A percentile compares a stretch with the other conserved stretches of the same genome.
Conservation (phyloP, 192 early-diverging fungal species). For the Polychytrium aggregatum region DNA sequence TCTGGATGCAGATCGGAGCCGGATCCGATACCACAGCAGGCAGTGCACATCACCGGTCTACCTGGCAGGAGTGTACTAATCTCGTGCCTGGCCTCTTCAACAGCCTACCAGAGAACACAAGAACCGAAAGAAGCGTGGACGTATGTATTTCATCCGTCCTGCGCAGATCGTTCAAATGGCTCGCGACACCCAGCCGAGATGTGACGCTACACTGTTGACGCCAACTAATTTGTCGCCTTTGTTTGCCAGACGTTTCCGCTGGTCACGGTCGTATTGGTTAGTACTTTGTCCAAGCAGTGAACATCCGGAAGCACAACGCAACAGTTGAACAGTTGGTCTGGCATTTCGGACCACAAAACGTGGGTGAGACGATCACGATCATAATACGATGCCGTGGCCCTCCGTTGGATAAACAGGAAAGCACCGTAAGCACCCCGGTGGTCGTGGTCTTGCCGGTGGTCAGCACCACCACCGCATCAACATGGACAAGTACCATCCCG, state of each 20-base stretch:
- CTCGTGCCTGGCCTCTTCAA: too few species aligned
- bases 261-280: slow-evolving; percentile 98
- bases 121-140: slow-evolving; percentile 95
- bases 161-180: neutral
- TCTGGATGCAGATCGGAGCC: too few species aligned
- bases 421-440: slow-evolving; percentile 98
- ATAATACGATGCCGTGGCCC: too few species aligned
- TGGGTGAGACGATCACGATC: too few species aligned
- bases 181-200: neutral
- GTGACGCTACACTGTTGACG: neutral
- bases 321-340: too few species aligned
- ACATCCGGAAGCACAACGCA: too few species aligned
- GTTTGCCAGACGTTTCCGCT: slow-evolving; percentile 76
- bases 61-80: too few species aligned
- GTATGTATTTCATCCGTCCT: slow-evolving; percentile 17
- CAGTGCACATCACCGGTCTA: too few species aligned
- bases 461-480: slow-evolving; percentile 99
- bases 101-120: slow-evolving; percentile 71
- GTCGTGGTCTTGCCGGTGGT: slow-evolving; percentile 99
- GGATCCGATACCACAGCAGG: too few species aligned
- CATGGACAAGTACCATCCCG: slow-evolving; percentile 99
- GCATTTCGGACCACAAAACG: too few species aligned
- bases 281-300: too few species aligned
- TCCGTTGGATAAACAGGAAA: slow-evolving; percentile 42
- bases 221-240: neutral